A percentile compares a stretch with the other conserved stretches of the same genome.
These are phyloP conservation scores for Tetraselmis striata DNA, from an alignment of 139 green algal genomes.

Conservation along the genomic window DNA sequence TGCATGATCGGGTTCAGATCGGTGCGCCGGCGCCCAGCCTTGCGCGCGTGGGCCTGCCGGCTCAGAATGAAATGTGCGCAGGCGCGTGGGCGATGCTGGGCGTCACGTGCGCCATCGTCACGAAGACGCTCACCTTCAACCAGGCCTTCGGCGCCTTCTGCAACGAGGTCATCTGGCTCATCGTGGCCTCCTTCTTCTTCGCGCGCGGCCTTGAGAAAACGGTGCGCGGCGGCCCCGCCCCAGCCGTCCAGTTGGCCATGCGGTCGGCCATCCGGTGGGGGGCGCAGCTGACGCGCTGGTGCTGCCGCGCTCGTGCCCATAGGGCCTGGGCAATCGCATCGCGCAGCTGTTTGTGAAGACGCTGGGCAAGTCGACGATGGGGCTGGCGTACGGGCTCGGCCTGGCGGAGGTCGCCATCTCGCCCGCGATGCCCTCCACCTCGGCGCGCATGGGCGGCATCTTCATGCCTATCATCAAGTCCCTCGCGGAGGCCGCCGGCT, in stretches of 20 bases:
- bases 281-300: no score
- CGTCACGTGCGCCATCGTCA: slow-evolving; percentile 77
- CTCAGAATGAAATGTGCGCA: no score
- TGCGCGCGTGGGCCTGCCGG: no score
- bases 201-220: slow-evolving; percentile 89
- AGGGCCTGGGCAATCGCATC: slow-evolving; percentile 88
- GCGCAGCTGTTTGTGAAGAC: slow-evolving; percentile 77
- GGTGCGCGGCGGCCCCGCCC: no score
- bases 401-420: slow-evolving; percentile 73
- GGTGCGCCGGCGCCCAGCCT: no score
- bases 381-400: slow-evolving; percentile 82
- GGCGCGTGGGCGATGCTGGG: slow-evolving; percentile 84
- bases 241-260: no score
- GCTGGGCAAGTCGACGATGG: slow-evolving; percentile 85
- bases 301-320: neutral
- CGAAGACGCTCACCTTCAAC: slow-evolving; percentile 87
- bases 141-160: slow-evolving; percentile 83
- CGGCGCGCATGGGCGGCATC: slow-evolving; percentile 77
- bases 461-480: slow-evolving; percentile 97
- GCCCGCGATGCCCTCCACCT: slow-evolving; percentile 94
- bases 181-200: slow-evolving; percentile 99
- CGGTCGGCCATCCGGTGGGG: no score
- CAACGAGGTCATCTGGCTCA: slow-evolving; percentile 99
- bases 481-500: slow-evolving; percentile 46
- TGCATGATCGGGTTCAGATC: no score